Evolutionary conservation across 1,284 basidiomycete genomes (phyloP).

Genomic region (Vanrija pseudolonga): DNA sequence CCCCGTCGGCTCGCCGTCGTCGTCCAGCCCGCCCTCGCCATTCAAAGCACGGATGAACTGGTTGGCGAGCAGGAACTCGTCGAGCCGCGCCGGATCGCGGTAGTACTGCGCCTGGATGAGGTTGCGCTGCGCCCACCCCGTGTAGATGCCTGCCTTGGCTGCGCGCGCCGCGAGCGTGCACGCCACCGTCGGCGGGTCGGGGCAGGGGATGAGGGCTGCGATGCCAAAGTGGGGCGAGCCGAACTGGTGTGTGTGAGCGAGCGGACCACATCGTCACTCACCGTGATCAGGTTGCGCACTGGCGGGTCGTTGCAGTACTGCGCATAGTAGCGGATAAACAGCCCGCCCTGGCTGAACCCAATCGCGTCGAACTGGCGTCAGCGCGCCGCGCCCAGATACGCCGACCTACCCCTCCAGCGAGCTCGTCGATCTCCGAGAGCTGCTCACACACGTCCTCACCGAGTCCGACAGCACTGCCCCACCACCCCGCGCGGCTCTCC

Average conservation of each 20-base stretch:
- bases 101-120: slow-evolving; percentile 91
- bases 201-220: slow-evolving; percentile 46
- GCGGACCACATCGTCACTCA: slow-evolving; percentile 44
- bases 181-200: slow-evolving; percentile 50
- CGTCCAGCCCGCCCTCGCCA: slow-evolving; percentile 20
- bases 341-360: slow-evolving; percentile 90
- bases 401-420: slow-evolving; percentile 2
- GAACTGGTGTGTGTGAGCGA: slow-evolving; percentile 46
- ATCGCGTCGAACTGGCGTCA: slow-evolving; percentile 71
- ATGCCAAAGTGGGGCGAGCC: slow-evolving; percentile 49
- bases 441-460: slow-evolving; percentile 9
- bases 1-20: slow-evolving; percentile 9
- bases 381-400: neutral
- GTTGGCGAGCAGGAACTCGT: slow-evolving; percentile 66
- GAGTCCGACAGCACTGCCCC: slow-evolving; percentile 38
- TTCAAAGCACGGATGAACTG: slow-evolving; percentile 50
- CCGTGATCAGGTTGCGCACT: slow-evolving; percentile 79
- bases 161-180: slow-evolving; percentile 72
- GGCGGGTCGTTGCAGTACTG: slow-evolving; percentile 77
- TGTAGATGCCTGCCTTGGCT: slow-evolving; percentile 72
- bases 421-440: slow-evolving; percentile 6
- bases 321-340: slow-evolving; percentile 85
- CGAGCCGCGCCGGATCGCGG: slow-evolving; percentile 74
- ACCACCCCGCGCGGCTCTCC: slow-evolving; percentile 73
- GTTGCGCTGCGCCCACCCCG: slow-evolving; percentile 73